A percentile compares a stretch with the other conserved stretches of the same genome.
phyloP scores from a whole-genome alignment of 257 asterid species.

The Mentha longifolia region DNA sequence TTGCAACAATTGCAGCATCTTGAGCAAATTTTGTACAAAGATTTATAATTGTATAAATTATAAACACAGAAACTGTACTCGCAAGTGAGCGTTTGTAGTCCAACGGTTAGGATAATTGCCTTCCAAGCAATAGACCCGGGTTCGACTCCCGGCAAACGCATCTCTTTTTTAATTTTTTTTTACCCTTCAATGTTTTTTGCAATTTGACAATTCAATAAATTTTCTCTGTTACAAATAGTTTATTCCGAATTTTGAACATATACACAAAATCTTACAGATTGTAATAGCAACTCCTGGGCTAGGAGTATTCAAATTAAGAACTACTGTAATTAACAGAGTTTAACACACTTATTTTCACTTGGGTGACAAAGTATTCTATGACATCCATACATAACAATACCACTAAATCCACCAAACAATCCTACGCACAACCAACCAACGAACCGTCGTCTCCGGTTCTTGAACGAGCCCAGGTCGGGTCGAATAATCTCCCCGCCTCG shows the following conservation, averaged over 20 bases:
- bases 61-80: too few relatives aligned
- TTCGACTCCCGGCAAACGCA: conserved; percentile 97
- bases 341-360: conserved; percentile 45
- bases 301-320: too few relatives aligned
- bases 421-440: conserved; percentile 32
- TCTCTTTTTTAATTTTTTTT: too few relatives aligned
- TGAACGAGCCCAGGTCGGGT: conserved; percentile 33
- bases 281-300: too few relatives aligned
- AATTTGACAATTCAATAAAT: too few relatives aligned
- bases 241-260: too few relatives aligned
- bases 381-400: conserved; percentile 50
- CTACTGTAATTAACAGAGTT: conserved; percentile 30
- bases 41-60: too few relatives aligned
- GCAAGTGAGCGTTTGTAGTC: conserved; percentile 68
- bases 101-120: conserved; percentile 99
- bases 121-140: conserved; percentile 99
- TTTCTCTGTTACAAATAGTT: too few relatives aligned
- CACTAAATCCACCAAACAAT: conserved; percentile 47
- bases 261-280: too few relatives aligned
- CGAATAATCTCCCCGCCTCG: conserved; percentile 38
- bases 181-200: too few relatives aligned
- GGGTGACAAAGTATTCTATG: conserved; percentile 45
- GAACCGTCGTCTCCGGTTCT: conserved; percentile 40
- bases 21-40: too few relatives aligned
- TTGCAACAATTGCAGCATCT: too few relatives aligned